A percentile compares a stretch with the other conserved stretches of the same genome.
Evolutionary conservation across 2,329 filamentous ascomycete species (phyloP).

Genomic region (Alternaria consortialis): DNA sequence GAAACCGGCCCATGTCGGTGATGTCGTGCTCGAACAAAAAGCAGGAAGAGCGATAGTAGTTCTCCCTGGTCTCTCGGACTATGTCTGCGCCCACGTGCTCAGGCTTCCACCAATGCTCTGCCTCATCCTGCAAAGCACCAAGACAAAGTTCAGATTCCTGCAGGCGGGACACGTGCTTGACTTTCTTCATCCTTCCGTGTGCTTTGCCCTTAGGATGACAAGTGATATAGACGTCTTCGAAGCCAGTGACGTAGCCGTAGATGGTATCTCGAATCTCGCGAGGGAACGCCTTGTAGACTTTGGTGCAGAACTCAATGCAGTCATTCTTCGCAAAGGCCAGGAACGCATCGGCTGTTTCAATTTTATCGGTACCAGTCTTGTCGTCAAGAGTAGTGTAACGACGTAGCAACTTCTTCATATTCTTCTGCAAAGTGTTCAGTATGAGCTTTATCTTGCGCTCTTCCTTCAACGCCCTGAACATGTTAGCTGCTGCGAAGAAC

Average conservation of each 20-base stretch:
- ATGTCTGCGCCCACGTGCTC: not conserved
- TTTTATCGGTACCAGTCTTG: not conserved
- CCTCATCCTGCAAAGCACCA: not conserved
- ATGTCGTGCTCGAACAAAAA: not conserved
- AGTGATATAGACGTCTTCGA: not conserved
- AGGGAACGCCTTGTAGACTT: not conserved
- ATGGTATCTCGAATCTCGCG: conserved; percentile 15
- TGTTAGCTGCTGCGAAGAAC: too few relatives aligned
- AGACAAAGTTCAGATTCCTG: too few relatives aligned
- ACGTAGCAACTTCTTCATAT: not conserved
- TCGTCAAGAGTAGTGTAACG: not conserved
- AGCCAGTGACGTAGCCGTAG: conserved; percentile 1
- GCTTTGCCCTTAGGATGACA: too few relatives aligned
- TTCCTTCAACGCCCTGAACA: not conserved
- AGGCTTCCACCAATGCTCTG: not conserved
- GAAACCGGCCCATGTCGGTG: not conserved
- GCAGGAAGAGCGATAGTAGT: not conserved
- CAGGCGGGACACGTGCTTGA: too few relatives aligned
- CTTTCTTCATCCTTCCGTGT: too few relatives aligned
- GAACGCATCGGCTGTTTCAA: not conserved
- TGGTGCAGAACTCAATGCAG: conserved; percentile 1
- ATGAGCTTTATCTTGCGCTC: not conserved
- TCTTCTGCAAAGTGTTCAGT: not conserved
- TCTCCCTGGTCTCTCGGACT: not conserved
- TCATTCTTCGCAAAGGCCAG: not conserved